Conservation (phyloP, 129 eudicot species). For the Erigeron canadensis region DNA sequence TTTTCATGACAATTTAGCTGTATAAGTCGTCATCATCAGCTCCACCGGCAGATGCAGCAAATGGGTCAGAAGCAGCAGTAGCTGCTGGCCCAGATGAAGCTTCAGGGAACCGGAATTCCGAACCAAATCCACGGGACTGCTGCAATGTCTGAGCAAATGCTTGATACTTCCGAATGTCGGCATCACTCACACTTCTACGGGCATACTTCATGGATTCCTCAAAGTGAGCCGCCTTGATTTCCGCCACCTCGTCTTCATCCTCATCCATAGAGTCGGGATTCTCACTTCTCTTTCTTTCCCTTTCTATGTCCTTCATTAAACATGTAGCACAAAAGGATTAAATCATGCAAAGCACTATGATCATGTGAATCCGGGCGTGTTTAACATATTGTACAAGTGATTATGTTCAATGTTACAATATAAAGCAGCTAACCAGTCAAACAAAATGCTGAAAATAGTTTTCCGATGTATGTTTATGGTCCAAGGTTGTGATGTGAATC, state of each 20-base stretch:
- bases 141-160: constrained; percentile 84
- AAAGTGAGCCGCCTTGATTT: constrained; percentile 76
- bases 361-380: background rate
- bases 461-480: background rate
- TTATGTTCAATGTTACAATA: background rate
- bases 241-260: constrained; percentile 69
- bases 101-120: constrained; percentile 68
- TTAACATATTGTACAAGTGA: background rate
- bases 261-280: constrained; percentile 81
- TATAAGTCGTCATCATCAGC: constrained; percentile 72
- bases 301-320: constrained; percentile 60
- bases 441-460: background rate
- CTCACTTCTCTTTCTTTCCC: constrained; percentile 51
- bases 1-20: constrained; percentile 31
- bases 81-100: constrained; percentile 27
- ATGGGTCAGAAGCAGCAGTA: constrained; percentile 57
- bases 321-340: background rate
- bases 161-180: constrained; percentile 76
- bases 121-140: constrained; percentile 74
- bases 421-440: background rate
- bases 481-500: background rate
- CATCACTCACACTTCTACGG: constrained; percentile 86
- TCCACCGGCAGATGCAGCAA: constrained; percentile 60
- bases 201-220: constrained; percentile 92
- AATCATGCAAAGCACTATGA: background rate